Percentiles rank a stretch among this genome's conserved stretches.
Evolutionary conservation across 2,329 filamentous ascomycete species (phyloP).

Genomic region (Aspergillus felis): DNA sequence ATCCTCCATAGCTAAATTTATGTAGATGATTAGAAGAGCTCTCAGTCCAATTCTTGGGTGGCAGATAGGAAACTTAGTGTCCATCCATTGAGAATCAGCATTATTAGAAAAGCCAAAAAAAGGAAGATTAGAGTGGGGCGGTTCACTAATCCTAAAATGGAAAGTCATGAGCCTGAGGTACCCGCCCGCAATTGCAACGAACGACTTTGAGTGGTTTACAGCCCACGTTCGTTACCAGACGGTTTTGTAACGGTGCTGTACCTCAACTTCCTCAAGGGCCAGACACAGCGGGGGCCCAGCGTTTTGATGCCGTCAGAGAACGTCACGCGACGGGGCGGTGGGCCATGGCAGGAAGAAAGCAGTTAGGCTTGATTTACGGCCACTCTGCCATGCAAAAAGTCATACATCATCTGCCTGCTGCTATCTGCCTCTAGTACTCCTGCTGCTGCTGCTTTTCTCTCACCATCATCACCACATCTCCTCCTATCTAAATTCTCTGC

Average conservation of each 20-base stretch:
- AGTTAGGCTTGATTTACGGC: constrained; percentile 19
- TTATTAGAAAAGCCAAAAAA: neutral
- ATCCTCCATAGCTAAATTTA: neutral
- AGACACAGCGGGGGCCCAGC: constrained; percentile 1
- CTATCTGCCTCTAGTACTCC: constrained; percentile 2
- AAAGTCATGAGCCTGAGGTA: neutral
- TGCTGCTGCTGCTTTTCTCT: neutral
- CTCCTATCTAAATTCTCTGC: neutral
- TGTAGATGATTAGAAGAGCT: neutral
- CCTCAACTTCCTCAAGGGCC: neutral
- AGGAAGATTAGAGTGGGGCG: neutral
- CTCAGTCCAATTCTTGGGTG: neutral
- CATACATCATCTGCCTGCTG: constrained; percentile 30
- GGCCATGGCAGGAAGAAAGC: constrained; percentile 31
- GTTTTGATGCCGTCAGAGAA: constrained; percentile 25
- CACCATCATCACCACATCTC: constrained; percentile 8
- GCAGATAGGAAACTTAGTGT: neutral
- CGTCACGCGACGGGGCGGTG: constrained; percentile 33
- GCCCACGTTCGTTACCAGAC: constrained; percentile 20
- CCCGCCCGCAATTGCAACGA: constrained; percentile 16
- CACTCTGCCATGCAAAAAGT: constrained; percentile 13
- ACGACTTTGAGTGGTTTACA: constrained; percentile 16
- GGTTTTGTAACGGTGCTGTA: constrained; percentile 12
- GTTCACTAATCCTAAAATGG: neutral
- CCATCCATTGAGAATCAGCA: neutral